Evolutionary conservation across 441 rosid species (phyloP), one percentile per base, ranked within the genome.

Genomic region (Croton setiger): DNA sequence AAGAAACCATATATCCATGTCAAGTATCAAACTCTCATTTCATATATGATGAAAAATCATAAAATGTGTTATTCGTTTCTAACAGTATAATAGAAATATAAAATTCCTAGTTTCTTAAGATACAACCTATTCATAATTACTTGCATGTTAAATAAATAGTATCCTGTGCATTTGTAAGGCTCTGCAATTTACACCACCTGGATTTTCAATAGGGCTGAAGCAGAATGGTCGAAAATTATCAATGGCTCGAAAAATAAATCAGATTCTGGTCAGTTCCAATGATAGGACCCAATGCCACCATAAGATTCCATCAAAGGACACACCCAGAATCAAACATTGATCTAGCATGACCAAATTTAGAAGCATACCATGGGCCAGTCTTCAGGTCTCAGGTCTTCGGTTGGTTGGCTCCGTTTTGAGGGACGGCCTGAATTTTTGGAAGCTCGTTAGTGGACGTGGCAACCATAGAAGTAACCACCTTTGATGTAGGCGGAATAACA

Each of bases 341-440:
- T 55, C 6, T 47, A 27, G 70, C 13, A 63, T 37, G 58, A 67
- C 31, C 67, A 70, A 59, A 70, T 52, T 68, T 45, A 53, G 62
- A 10, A 60, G 71, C 79, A 56, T 71, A 67, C 77, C 82, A 82
- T 65, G 37, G 71, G 63, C 64, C 56, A 49, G 66, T 63, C 68
- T 60, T 76, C 75, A 69, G 68, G 69, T 65, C 73, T 75, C 76
- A 80, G 21, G 78, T 74, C 63, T 70, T 86, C 36, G 75, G 76
- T 77, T 82, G 81, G 64, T 73, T 70, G 65, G 78, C 85, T 49
- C 83, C 86, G 64, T 83, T 86, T 74, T 83, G 88, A 27, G 87
- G 74, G 20, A 65, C 67, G 47, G 76, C 58, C 51, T 83, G 79
- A 73, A 73, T 71, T 71, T 72, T 80, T 12, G 75, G 65, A 74